Evolutionary conservation across 192 early-diverging fungal genomes (phyloP), one percentile per base, ranked within the genome.

Genomic region (Jimgerdemannia flammicorona): DNA sequence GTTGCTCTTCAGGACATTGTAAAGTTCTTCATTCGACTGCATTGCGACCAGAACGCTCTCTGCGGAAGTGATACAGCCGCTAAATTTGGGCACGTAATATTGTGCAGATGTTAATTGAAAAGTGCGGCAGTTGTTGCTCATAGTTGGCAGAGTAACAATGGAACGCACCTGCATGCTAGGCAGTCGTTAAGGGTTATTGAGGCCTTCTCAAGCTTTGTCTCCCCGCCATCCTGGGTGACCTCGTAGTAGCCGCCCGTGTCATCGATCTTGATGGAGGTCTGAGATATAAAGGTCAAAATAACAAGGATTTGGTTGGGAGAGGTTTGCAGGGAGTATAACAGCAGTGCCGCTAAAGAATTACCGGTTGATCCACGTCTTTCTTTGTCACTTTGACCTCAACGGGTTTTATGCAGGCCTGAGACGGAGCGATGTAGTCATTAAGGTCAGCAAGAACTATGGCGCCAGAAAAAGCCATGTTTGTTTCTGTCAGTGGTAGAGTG

Each of bases 41-140:
- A 95, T 88, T 3, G 93, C 89, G 71, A 99, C 91, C 39, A 99
- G 82, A 4, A 99, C 91, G 67, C 93, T 95, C 80, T 99, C 98
- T 3, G 98, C 98, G 4, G 97, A 98, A 4, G 98, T 99, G 78
- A 99, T 93, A 78, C 98, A 99, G 4, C 98, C 98, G 86, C 95
- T 93, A 43, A 19, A 29, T 67, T 70, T 69, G 49, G 29, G 41
- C 54, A n/a, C 17, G 66, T 67, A 64, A 66, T 65, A 66, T 29
- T 29, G 29, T 29, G 29, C 29, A 29, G 29, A 29, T 0, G 29
- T 29, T 29, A 29, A 29, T 29, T 29, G 29, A 29, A 29, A 29
- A 29, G 29, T 29, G 70, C 40, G 29, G 29, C 29, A 29, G 29
- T 29, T 29, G 29, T 29, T 29, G 29, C 64, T 65, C 64, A 19